Percentiles rank a stretch among this genome's conserved stretches.
phyloP scores from a whole-genome alignment of 257 asterid genomes.

The Rubia yunnanensis region DNA sequence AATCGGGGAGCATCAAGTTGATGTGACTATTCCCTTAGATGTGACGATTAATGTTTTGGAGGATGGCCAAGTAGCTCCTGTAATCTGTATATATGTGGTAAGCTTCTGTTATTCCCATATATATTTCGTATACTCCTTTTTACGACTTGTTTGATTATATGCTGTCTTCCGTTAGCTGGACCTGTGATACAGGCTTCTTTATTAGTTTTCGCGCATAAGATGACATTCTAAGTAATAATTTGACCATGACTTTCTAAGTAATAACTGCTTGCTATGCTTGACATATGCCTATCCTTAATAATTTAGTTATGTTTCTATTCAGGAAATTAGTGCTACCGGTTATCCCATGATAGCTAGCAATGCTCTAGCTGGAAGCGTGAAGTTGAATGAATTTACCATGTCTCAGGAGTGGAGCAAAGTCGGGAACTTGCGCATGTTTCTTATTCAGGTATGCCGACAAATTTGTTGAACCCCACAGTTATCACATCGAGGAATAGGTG shows the following conservation, averaged over 20 bases:
- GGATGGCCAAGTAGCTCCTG: conserved; percentile 49
- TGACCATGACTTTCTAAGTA: not conserved
- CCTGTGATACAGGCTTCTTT: not conserved
- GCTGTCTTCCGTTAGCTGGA: not conserved
- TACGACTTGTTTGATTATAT: not conserved
- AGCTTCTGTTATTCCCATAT: conserved; percentile 23
- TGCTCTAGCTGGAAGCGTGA: conserved; percentile 43
- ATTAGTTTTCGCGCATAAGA: not conserved
- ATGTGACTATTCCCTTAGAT: conserved; percentile 42
- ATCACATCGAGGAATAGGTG: not conserved
- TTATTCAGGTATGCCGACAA: conserved; percentile 53
- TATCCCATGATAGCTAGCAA: conserved; percentile 53
- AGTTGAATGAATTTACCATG: conserved; percentile 53
- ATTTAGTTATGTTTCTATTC: conserved; percentile 6
- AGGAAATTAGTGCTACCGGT: conserved; percentile 59
- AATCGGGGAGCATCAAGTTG: conserved; percentile 38
- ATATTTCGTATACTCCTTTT: not conserved
- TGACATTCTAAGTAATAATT: not conserved
- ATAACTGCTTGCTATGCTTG: not conserved
- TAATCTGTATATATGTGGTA: conserved; percentile 72
- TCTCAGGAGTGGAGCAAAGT: conserved; percentile 76
- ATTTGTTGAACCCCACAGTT: not conserved
- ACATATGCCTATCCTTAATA: too few species aligned
- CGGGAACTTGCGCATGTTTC: conserved; percentile 69
- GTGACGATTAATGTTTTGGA: conserved; percentile 57